Percentiles rank a stretch among this genome's conserved stretches.
phyloP scores from a whole-genome alignment of 1,284 basidiomycete species.

The Leucocoprinus gongylophorus region DNA sequence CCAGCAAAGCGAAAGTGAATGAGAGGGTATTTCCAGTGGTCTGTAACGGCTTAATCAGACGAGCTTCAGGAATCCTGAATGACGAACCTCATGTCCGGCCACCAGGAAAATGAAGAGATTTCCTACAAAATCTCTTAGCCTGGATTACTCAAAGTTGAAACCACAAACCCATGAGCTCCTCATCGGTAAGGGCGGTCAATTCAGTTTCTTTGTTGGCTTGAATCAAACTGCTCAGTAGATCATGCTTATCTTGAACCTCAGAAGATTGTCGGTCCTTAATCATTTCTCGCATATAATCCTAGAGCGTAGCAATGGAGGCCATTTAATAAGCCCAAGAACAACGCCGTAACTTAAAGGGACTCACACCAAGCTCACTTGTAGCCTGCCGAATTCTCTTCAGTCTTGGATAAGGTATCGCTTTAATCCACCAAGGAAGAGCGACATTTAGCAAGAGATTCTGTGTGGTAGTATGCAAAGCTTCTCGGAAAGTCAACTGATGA shows the following conservation, averaged over 20 bases:
- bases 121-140: conserved; percentile 25
- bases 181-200: conserved; percentile 35
- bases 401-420: conserved; percentile 34
- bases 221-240: conserved; percentile 50
- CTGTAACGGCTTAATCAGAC: conserved; percentile 10
- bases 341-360: conserved; percentile 9
- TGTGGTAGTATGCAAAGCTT: conserved; percentile 44
- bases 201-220: conserved; percentile 41
- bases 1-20: conserved; percentile 45
- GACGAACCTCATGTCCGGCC: conserved; percentile 52
- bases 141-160: not conserved
- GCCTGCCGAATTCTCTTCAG: conserved; percentile 31
- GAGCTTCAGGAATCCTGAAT: not conserved
- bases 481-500: conserved; percentile 51
- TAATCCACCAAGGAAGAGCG: conserved; percentile 38
- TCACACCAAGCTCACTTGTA: conserved; percentile 45
- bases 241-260: conserved; percentile 39
- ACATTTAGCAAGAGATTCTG: conserved; percentile 38
- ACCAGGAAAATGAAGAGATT: conserved; percentile 55
- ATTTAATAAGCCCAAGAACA: not conserved
- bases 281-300: conserved; percentile 54
- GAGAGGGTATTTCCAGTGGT: conserved; percentile 40
- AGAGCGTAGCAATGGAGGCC: not conserved
- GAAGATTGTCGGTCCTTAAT: conserved; percentile 36
- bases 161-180: conserved; percentile 42